Base-by-base conservation (phyloP, 2,329 filamentous ascomycete species). In the Pseudonectria buxi region DNA sequence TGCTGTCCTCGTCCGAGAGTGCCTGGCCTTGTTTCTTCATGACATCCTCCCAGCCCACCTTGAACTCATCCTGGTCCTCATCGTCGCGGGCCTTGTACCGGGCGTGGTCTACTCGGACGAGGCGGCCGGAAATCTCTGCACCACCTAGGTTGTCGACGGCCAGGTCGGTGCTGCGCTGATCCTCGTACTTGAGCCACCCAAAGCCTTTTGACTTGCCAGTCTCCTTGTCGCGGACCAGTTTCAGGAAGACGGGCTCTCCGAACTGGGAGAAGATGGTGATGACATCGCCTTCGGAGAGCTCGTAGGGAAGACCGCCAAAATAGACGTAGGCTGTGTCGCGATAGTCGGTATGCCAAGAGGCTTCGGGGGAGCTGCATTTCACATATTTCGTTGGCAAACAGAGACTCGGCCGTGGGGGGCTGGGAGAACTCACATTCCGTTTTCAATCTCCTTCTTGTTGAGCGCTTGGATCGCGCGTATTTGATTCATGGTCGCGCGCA, bases 201-300 rank as follows among this genome's bases (percentile, higher is more conserved):
- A 96, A 98, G 1, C 92, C 92, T 47, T 83, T 84, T 43, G 86
- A 94, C 64, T 95, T 95, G 43, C 92, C 92, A 0, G 89, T 94
- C 58, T 96, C 94, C 57, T 92, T 92, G 70, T 98, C 92, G 54
- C 92, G 86, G 31, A 83, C 81, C 10, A 98, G 77, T 53, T 95
- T 94, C 40, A 98, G 73, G 63, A 90, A 94, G 3, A 89, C 86
- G 3, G 94, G 94, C 57, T 96, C 90, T 51, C 92, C 92, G 57
- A 83, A 98, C 61, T 98, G 92, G 6, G 88, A 95, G 69, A 96
- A 98, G 41, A 98, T 94, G 10, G 89, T 89, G 48, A 96, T 78
- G 44, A 98, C 75, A 63, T 98, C 92, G 62, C 94, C 94, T 67
- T 98, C 92, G 32, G 87, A 88, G 27, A 98, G 74, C 54, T 94